Base-by-base conservation (phyloP, 2,329 filamentous ascomycete species). In the Talaromyces piceae region DNA sequence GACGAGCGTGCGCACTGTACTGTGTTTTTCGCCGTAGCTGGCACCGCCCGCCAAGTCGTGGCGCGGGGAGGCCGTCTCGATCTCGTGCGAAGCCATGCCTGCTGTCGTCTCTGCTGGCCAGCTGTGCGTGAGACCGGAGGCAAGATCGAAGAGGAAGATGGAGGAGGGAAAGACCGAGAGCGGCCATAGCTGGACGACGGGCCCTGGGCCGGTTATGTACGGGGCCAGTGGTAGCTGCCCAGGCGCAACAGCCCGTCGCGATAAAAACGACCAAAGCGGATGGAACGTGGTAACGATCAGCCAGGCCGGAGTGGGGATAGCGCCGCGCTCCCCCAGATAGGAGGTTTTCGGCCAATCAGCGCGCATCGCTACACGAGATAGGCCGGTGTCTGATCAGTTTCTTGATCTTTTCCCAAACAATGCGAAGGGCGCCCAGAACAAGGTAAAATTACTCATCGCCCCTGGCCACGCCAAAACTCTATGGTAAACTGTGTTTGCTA, bases 1-100 rank as follows among this genome's bases (percentile, higher is more conserved):
- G 49, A 73, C 63, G 54, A 72, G 59, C n/a, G 63, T 56, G 47
- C 63, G 63, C 28, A 66, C 55, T 3, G 59, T 51, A 44, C 58
- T 57, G 1, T 53, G 30, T 33, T 63, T 63, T n/a, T 55, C 55
- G 74, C 39, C 46, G 23, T 5, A 16, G 25, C 18, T 30, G 43
- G 16, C 28, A 26, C 7, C 12, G 25, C 25, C 25, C 4, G 16
- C 16, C 3, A 18, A 37, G 33, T 37, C 33, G 8, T 37, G n/a
- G 33, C 20, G 33, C 33, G 33, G 7, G 11, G 30, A 16, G 22
- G 16, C 30, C 18, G 46, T 25, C 22, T 41, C 46, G 13, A 48
- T 48, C 20, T 33, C 46, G 26, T 48, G 13, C 6, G 46, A 41
- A 5, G 46, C 39, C 39, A 41, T 41, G 8, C 23, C 13, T 30